Evolutionary conservation across 495 filamentous ascomycete genomes (phyloP), one percentile per base, ranked within the genome.

Genomic region (Daldinia caldariorum): DNA sequence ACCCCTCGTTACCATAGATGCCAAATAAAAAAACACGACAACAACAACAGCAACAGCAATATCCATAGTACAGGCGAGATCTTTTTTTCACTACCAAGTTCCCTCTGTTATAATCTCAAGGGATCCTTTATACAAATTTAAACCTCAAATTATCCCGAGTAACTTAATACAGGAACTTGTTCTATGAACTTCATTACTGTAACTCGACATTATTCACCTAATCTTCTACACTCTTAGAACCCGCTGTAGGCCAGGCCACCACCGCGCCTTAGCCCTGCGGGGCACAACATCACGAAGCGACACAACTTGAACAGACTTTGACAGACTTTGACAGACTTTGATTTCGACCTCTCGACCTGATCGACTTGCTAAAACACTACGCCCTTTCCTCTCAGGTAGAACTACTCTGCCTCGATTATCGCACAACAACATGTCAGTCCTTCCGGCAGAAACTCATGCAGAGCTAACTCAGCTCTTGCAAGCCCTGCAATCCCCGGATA

Each of bases 401-500:
- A 41, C 34, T 35, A 47, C 77, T 3, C 38, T 31, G 73, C 62
- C 37, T 61, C 51, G 29, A 62, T 51, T 14, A 7, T 35, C 32
- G 58, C 32, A 58, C 63, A 86, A 58, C 63, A 86, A 69, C 70
- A 97, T 97, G 94, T 94, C 94, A 72, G 73, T 96, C 63, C 87
- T 99, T 14, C 89, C 94, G 67, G 83, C 89, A 58, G 91, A 97
- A 71, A 84, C 93, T 77, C 91, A 92, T 80, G 83, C 87, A 70
- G 91, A 93, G 79, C 91, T 99, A 74, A 85, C 84, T 51, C 90
- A 93, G 86, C 88, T 99, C 69, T 87, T 98, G 66, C 87, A 89
- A 82, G 93, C 88, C 47, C 86, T 99, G 64, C 89, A 92, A 79
- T 93, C 94, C n/a, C 79, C 92, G 71, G 94, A 99, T 83, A 99